Base-by-base conservation (phyloP, 768 basidiomycete genomes). In the Suillus spraguei region DNA sequence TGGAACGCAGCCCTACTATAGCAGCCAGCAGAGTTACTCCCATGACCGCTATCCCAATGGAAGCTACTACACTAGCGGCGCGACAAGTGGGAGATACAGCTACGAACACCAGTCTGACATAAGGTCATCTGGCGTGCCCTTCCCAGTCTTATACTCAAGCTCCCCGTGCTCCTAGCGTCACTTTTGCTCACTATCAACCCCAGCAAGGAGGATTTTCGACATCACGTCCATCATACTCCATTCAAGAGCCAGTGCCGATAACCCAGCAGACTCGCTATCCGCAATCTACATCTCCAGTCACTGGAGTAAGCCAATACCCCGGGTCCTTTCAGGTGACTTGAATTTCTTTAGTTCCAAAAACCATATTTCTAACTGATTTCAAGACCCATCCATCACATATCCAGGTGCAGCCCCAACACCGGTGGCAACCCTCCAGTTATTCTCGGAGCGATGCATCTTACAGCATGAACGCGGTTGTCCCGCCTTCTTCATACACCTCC, bases 131-230 rank as follows among this genome's bases (percentile, higher is more conserved):
- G 62, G 28, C 10, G 38, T 53, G 39, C 28, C n/a, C 74, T 59
- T 64, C 63, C 35, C 60, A 63, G 22, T 53, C 69, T n/a, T 65
- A 65, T 28, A 28, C 63, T 49, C 49, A 73, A 47, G 68, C 70
- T 32, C 50, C 69, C 7, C 72, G 66, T 39, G 50, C 73, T 9
- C 17, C 70, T 46, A 54, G 70, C 16, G 71, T 78, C 58, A 77
- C 76, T 11, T 77, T 77, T 64, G 76, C 77, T 35, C 76, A 77
- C 53, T 77, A 77, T 67, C 77, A 77, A 24, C 76, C 76, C 13
- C 74, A 76, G 44, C 77, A 73, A 64, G 75, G 75, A 20, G 78
- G 74, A 10, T 77, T 77, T 44, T 72, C 77, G 13, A 75, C 75
- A 35, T 69, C 75, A 58, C 68, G 69, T 32, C 77, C 77, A 24